These are phyloP conservation scores for Handroanthus guayacan DNA, from an alignment of 257 asterid species.

Conservation along the genomic window DNA sequence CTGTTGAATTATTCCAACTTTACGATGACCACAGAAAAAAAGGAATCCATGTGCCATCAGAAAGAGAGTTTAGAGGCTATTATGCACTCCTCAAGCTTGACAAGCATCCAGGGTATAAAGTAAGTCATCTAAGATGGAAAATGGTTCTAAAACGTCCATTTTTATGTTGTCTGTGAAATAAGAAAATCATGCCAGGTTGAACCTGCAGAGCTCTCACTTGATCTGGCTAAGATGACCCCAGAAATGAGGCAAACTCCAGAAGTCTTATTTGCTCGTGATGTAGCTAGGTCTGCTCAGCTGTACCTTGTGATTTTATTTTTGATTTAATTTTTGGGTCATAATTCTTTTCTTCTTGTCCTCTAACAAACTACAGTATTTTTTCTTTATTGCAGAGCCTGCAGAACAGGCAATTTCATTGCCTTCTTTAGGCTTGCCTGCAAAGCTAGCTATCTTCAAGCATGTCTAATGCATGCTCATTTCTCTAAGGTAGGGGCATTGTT, in stretches of 20 bases:
- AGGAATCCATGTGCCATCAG: constrained; percentile 79
- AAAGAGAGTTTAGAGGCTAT: constrained; percentile 96
- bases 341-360: constrained; percentile 23
- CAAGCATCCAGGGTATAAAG: constrained; percentile 98
- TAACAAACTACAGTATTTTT: constrained; percentile 21
- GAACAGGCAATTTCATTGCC: constrained; percentile 90
- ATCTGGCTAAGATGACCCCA: constrained; percentile 96
- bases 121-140: constrained; percentile 59
- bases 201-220: constrained; percentile 99
- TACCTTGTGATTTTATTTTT: constrained; percentile 27
- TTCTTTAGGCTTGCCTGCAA: constrained; percentile 93
- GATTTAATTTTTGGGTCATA: constrained; percentile 13
- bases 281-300: constrained; percentile 75
- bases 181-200: constrained; percentile 88
- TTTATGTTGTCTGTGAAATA: constrained; percentile 50
- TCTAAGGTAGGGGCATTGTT: constrained; percentile 74
- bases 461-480: constrained; percentile 99
- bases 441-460: constrained; percentile 96
- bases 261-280: constrained; percentile 92
- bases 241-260: constrained; percentile 91
- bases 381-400: constrained; percentile 82
- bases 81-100: constrained; percentile 99
- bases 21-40: constrained; percentile 95
- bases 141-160: constrained; percentile 37
- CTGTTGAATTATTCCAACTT: constrained; percentile 91